A percentile compares a stretch with the other conserved stretches of the same genome.
Conservation (phyloP, 2,329 filamentous ascomycete genomes). For the Didymella segeticola region DNA sequence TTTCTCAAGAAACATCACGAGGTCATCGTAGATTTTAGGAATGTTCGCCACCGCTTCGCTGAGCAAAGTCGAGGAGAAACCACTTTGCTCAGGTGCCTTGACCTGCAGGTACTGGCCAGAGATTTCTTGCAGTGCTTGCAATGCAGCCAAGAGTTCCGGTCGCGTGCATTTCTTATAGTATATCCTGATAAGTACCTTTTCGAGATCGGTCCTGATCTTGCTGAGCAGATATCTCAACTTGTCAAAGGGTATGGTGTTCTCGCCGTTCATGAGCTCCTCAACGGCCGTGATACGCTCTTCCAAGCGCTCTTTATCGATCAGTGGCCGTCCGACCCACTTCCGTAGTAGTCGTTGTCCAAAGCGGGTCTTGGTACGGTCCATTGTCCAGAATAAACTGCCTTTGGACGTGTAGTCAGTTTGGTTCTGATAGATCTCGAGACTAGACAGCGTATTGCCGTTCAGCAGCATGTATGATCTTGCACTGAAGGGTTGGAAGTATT, state of each 20-base stretch:
- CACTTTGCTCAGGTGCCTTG: constrained; percentile 68
- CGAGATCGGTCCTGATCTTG: constrained; percentile 79
- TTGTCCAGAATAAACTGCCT: constrained; percentile 92
- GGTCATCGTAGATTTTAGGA: constrained; percentile 75
- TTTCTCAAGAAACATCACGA: constrained; percentile 78
- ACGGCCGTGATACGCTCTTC: constrained; percentile 84
- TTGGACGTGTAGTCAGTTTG: constrained; percentile 84
- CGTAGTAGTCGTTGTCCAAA: constrained; percentile 87
- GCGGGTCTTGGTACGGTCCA: constrained; percentile 89
- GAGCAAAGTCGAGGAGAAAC: constrained; percentile 75
- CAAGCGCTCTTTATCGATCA: constrained; percentile 76
- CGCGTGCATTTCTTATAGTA: constrained; percentile 97
- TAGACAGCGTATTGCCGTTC: constrained; percentile 92
- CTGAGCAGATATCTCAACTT: constrained; percentile 75
- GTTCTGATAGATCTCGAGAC: constrained; percentile 94
- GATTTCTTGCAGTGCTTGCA: constrained; percentile 86
- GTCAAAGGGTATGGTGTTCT: constrained; percentile 72
- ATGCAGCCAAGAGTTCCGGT: constrained; percentile 81
- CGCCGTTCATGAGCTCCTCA: constrained; percentile 78
- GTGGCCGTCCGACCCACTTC: constrained; percentile 92
- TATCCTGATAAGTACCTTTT: constrained; percentile 91
- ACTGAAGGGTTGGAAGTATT: constrained; percentile 96
- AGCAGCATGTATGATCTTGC: constrained; percentile 94
- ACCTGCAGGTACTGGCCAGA: constrained; percentile 76
- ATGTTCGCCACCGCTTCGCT: constrained; percentile 75